These are phyloP conservation scores for Schwanniomyces sp. DNA, from an alignment of 805 yeast genomes.

Conservation along the genomic window DNA sequence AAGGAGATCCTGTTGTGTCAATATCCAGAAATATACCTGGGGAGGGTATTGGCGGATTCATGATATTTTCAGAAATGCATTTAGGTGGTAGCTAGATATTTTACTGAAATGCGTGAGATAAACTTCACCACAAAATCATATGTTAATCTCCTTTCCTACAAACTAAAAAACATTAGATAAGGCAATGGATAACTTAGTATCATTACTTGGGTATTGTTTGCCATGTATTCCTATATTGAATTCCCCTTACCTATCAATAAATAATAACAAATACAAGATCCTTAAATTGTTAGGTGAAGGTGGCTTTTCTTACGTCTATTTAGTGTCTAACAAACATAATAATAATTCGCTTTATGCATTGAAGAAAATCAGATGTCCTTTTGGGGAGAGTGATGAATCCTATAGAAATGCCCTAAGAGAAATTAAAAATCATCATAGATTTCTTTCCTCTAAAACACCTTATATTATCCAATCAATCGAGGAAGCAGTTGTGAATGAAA, in stretches of 20 bases:
- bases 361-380: conserved; percentile 85
- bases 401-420: conserved; percentile 67
- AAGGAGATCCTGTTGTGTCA: not conserved
- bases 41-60: not conserved
- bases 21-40: not conserved
- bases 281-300: conserved; percentile 84
- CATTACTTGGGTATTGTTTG: conserved; percentile 29
- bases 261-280: conserved; percentile 61
- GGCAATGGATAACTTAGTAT: conserved; percentile 21
- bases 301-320: conserved; percentile 82
- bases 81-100: too few species aligned
- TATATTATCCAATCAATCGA: conserved; percentile 69
- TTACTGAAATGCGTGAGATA: not conserved
- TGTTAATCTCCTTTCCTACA: not conserved
- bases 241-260: conserved; percentile 60
- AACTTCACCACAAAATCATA: not conserved
- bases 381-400: conserved; percentile 73
- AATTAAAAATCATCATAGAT: conserved; percentile 70
- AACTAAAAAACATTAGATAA: not conserved
- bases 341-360: conserved; percentile 60
- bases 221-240: conserved; percentile 46
- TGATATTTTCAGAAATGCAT: not conserved
- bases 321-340: conserved; percentile 54
- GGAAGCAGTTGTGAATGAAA: conserved; percentile 68
- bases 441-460: conserved; percentile 54